Base-by-base conservation (phyloP, 2,329 filamentous ascomycete genomes). In the Botryotinia calthae region DNA sequence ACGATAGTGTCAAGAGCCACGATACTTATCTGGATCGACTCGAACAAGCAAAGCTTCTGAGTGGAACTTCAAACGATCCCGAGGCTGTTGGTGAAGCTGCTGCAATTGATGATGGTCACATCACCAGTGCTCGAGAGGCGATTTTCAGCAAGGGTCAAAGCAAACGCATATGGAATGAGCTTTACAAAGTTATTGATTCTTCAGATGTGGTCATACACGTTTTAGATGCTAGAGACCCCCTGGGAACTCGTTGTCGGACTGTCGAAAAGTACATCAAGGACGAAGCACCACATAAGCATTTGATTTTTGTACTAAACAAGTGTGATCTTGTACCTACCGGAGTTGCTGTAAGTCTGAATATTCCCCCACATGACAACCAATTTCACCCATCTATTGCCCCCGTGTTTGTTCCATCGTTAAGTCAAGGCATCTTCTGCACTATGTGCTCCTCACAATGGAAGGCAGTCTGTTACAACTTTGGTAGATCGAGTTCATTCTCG, bases 381-480 rank as follows among this genome's bases (percentile, higher is more conserved):
- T 42, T 74, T n/a, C 70, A 16, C 42, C 37, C 20, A 71, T 46
- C 66, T 75, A 73, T 66, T 69, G 74, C 68, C 64, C 66, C 68
- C 73, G 68, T 61, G 12, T 37, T 12, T 28, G 74, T 79, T 81
- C 78, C 77, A 79, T 87, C 85, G 94, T 96, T 94, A 97, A 96
- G 95, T 97, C 93, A 93, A 91, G 91, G 86, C 89, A 86, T 86
- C 88, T 88, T 89, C 90, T 87, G 84, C 89, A 87, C 85, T 84
- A 79, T 82, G 82, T 85, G 83, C 84, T 86, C 81, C 82, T 84
- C 82, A 83, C 87, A 82, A 90, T 96, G 93, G 91, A 91, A 90
- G 89, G 86, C 84, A 84, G 88, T 93, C 95, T 97, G 96, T 99
- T 99, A 99, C 93, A 94, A 92, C 92, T 90, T 93, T 98, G 96